A percentile compares a stretch with the other conserved stretches of the same genome.
Conservation (phyloP, 257 asterid genomes). For the Nicotiana knightiana region DNA sequence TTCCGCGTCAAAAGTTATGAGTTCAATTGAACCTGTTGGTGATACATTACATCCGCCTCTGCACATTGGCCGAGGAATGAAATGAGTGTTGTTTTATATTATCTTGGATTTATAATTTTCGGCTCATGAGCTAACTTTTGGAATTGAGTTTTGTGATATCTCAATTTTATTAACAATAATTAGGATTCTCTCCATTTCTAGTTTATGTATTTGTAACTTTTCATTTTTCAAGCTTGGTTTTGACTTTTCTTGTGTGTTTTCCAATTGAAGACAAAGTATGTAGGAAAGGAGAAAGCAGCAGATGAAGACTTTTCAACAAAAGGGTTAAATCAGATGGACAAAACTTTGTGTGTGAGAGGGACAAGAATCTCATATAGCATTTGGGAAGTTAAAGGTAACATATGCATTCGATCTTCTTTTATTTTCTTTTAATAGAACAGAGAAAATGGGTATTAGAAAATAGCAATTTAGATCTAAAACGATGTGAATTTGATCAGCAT, state of each 20-base stretch:
- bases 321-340: slow-evolving; percentile 66
- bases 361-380: slow-evolving; percentile 67
- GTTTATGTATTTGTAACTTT: not conserved
- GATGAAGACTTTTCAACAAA: slow-evolving; percentile 20
- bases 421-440: not conserved
- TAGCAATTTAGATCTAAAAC: not conserved
- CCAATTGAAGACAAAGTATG: slow-evolving; percentile 51
- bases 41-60: not conserved
- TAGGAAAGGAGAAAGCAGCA: slow-evolving; percentile 42
- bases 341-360: slow-evolving; percentile 62
- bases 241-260: not conserved
- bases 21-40: not conserved
- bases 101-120: not conserved
- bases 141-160: too few relatives aligned
- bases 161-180: not conserved
- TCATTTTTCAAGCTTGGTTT: not conserved
- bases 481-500: not conserved
- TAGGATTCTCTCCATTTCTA: not conserved
- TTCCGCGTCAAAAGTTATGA: fast-evolving
- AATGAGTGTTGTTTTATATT: not conserved
- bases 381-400: slow-evolving; percentile 73
- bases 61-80: not conserved
- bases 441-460: not conserved
- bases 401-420: not conserved
- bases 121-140: not conserved